phyloP scores from a whole-genome alignment of 495 filamentous ascomycete species.

The Neurospora sp. region DNA sequence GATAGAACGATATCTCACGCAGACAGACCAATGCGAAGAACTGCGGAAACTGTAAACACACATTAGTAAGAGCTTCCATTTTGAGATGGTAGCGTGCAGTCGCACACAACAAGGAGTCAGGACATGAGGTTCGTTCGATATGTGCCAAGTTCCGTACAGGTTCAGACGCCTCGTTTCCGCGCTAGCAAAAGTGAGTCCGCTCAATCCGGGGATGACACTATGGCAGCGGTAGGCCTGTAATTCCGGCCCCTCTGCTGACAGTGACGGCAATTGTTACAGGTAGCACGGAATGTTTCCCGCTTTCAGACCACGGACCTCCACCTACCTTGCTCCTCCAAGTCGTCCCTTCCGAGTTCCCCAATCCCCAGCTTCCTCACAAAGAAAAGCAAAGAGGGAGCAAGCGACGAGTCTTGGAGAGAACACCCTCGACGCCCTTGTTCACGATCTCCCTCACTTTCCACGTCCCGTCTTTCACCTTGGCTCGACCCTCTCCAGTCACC shows the following conservation, averaged over 20 bases:
- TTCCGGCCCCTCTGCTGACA: background rate
- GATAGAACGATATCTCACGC: background rate
- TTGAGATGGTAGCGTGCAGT: background rate
- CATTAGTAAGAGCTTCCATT: background rate
- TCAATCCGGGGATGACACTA: background rate
- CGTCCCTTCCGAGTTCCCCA: background rate
- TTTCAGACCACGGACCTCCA: background rate
- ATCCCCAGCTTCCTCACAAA: background rate
- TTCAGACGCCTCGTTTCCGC: background rate
- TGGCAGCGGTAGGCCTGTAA: background rate
- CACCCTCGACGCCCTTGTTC: background rate
- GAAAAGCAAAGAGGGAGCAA: background rate
- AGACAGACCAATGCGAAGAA: background rate
- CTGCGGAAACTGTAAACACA: background rate
- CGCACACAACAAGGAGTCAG: background rate
- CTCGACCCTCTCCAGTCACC: background rate
- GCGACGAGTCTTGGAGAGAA: background rate
- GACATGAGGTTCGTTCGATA: background rate
- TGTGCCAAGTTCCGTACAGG: background rate
- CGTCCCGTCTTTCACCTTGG: background rate
- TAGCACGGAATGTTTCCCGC: background rate
- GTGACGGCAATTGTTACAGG: background rate
- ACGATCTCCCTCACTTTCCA: background rate
- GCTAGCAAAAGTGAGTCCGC: background rate
- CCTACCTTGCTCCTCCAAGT: background rate